These are phyloP conservation scores for Thecaphora thlaspeos DNA, from an alignment of 1,284 basidiomycete species.

Conservation along the genomic window DNA sequence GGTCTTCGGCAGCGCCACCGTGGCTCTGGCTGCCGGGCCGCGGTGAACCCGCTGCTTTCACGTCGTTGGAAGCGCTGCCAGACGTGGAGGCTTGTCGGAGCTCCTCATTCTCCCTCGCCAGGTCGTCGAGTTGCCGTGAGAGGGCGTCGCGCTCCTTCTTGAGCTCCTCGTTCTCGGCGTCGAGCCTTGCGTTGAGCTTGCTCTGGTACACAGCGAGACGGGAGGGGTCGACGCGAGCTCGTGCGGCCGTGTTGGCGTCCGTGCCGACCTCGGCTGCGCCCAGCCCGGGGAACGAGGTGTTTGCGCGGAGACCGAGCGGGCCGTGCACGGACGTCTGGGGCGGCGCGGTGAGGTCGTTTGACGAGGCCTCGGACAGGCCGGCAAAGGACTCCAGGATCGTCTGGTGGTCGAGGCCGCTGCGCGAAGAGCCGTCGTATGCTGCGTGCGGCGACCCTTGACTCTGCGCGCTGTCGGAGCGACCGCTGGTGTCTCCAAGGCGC, in stretches of 20 bases:
- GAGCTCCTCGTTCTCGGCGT: constrained; percentile 37
- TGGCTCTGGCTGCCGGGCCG: neutral
- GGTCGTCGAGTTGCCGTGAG: constrained; percentile 13
- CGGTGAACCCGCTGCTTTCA: constrained; percentile 3
- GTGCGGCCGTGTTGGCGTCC: constrained; percentile 26
- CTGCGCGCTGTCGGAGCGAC: neutral
- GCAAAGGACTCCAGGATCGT: constrained; percentile 20
- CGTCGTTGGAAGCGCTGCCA: neutral
- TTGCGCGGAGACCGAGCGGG: constrained; percentile 26
- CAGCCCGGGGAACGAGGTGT: constrained; percentile 34
- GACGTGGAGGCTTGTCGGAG: neutral
- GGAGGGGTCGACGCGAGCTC: constrained; percentile 30
- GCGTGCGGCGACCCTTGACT: neutral
- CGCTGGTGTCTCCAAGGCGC: constrained; percentile 20
- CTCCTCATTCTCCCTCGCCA: constrained; percentile 12
- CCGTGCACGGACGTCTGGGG: constrained; percentile 26
- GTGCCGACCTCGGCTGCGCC: constrained; percentile 33
- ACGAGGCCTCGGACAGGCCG: constrained; percentile 26
- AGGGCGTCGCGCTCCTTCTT: constrained; percentile 29
- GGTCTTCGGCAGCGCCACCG: constrained; percentile 4
- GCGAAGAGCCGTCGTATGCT: constrained; percentile 10
- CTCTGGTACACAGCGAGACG: constrained; percentile 33
- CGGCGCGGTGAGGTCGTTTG: constrained; percentile 25
- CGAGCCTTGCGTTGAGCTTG: constrained; percentile 33
- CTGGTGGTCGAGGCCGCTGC: constrained; percentile 6